Percentiles rank a stretch among this genome's conserved stretches.
These are phyloP conservation scores for Monosporascus sp. DNA, from an alignment of 2,329 filamentous ascomycete genomes.

Conservation along the genomic window DNA sequence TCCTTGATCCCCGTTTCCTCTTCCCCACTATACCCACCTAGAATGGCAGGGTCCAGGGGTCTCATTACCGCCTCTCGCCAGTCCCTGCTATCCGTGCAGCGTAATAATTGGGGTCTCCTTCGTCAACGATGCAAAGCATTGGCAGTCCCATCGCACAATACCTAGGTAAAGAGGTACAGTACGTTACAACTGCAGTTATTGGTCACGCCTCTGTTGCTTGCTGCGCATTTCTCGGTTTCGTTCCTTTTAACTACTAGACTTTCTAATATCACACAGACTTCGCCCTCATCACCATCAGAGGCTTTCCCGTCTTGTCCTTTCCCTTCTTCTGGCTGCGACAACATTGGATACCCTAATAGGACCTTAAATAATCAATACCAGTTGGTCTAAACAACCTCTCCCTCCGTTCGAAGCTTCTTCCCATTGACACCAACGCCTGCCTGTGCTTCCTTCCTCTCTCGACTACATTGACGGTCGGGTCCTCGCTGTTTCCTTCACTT, in stretches of 20 bases:
- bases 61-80: not conserved
- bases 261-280: not conserved
- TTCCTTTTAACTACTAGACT: not conserved
- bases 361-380: not conserved
- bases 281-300: not conserved
- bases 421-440: too few relatives aligned
- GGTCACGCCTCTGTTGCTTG: not conserved
- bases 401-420: not conserved
- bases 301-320: not conserved
- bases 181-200: not conserved
- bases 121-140: slow-evolving; percentile 1
- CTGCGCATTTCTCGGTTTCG: not conserved
- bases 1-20: not conserved
- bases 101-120: not conserved
- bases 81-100: not conserved
- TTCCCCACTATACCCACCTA: not conserved
- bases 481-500: not conserved
- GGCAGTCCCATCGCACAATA: not conserved
- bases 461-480: not conserved
- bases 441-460: too few relatives aligned
- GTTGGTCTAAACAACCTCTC: not conserved
- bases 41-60: not conserved
- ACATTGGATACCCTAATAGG: too few relatives aligned
- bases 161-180: not conserved
- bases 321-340: not conserved